Percentiles rank a stretch among this genome's conserved stretches.
These are phyloP conservation scores for Tephrocybe sp. DNA, from an alignment of 768 basidiomycete genomes.

Conservation along the genomic window DNA sequence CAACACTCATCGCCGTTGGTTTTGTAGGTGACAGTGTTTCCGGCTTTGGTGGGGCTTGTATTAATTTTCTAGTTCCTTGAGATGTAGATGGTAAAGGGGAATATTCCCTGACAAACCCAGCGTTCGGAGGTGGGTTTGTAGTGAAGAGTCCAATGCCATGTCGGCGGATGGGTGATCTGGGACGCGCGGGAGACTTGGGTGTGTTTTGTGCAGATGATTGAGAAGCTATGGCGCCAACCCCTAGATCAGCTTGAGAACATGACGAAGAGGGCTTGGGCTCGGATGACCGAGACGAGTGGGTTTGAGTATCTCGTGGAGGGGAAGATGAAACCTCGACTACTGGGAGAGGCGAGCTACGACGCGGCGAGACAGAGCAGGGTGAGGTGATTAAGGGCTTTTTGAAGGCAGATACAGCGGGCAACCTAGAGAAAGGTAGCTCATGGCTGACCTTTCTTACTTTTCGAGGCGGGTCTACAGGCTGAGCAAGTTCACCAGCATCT, in stretches of 20 bases:
- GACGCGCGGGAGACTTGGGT: neutral
- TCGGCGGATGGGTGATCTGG: constrained; percentile 3
- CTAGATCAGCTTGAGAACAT: neutral
- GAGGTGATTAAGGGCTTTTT: neutral
- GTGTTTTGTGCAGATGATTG: neutral
- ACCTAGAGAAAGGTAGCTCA: constrained; percentile 9
- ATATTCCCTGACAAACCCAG: neutral
- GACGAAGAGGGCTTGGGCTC: neutral
- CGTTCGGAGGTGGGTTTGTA: constrained; percentile 8
- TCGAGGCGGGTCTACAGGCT: constrained; percentile 1
- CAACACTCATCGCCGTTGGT: constrained; percentile 7
- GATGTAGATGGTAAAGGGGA: neutral
- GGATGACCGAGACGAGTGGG: neutral
- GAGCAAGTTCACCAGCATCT: neutral
- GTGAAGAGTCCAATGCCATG: constrained; percentile 10
- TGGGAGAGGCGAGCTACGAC: neutral
- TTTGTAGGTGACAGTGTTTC: no score
- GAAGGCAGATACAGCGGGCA: neutral
- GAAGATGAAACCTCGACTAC: constrained; percentile 1
- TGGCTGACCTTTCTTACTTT: constrained; percentile 16
- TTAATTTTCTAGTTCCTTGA: neutral
- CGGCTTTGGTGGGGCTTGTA: no score
- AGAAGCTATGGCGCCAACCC: neutral
- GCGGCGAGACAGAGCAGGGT: neutral
- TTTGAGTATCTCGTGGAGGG: neutral